A percentile compares a stretch with the other conserved stretches of the same genome.
These are phyloP conservation scores for Kwoniella sp. DNA, from an alignment of 768 basidiomycete genomes.

Conservation along the genomic window DNA sequence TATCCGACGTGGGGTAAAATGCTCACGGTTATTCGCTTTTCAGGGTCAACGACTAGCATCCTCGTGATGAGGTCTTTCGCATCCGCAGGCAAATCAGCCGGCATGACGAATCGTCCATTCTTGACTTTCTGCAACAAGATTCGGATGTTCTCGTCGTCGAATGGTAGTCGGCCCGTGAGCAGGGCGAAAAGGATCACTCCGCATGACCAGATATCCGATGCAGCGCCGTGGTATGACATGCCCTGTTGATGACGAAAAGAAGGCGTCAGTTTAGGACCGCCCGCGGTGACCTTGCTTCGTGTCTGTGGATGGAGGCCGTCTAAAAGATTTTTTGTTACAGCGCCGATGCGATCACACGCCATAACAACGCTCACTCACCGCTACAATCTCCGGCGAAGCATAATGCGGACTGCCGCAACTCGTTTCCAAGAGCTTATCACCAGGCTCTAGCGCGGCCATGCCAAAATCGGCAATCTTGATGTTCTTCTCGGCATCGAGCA, in stretches of 20 bases:
- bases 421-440: conserved; percentile 81
- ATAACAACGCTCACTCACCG: conserved; percentile 58
- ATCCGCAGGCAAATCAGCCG: conserved; percentile 74
- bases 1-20: no score
- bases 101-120: conserved; percentile 80
- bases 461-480: conserved; percentile 99
- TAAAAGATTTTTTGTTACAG: no score
- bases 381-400: conserved; percentile 93
- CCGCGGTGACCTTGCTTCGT: no score
- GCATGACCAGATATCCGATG: conserved; percentile 95
- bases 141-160: conserved; percentile 79
- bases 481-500: conserved; percentile 69
- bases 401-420: conserved; percentile 97
- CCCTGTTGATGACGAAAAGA: no score
- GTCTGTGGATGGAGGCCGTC: no score
- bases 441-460: conserved; percentile 93
- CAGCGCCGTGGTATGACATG: conserved; percentile 80
- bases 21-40: conserved; percentile 75
- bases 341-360: no score
- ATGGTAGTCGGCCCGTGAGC: conserved; percentile 85
- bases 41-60: conserved; percentile 87
- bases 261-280: no score
- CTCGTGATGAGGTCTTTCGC: conserved; percentile 79
- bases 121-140: conserved; percentile 81
- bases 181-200: conserved; percentile 91